Evolutionary conservation across 148 eudicot genomes (phyloP).

Genomic region (Diospyros lotus): DNA sequence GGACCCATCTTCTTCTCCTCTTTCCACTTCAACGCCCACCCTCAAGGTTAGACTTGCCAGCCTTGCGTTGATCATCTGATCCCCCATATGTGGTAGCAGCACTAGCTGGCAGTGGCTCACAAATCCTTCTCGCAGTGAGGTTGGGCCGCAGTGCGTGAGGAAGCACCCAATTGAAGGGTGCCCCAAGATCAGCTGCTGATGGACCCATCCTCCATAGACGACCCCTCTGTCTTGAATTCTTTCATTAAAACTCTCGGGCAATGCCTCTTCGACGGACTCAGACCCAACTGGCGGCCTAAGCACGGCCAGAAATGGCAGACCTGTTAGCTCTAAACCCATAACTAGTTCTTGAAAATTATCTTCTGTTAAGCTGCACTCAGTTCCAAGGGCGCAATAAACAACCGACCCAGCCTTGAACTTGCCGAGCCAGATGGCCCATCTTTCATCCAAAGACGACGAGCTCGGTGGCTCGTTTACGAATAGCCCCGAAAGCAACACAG

Average conservation of each 20-base stretch:
- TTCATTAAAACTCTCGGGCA: constrained; percentile 3
- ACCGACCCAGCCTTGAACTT: neutral
- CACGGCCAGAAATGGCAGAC: constrained; percentile 2
- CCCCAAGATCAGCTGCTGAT: neutral
- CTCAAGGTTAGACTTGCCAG: neutral
- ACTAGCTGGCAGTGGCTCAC: constrained; percentile 7
- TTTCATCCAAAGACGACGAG: constrained; percentile 7
- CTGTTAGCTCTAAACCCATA: constrained; percentile 4
- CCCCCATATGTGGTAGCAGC: neutral
- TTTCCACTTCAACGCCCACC: constrained; percentile 14
- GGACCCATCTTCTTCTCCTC: constrained; percentile 8
- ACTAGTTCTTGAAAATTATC: constrained; percentile 10
- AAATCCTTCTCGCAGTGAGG: constrained; percentile 2
- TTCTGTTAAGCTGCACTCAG: neutral
- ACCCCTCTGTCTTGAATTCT: neutral
- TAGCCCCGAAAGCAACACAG: constrained; percentile 4
- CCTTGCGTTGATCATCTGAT: constrained; percentile 6
- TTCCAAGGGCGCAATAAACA: constrained; percentile 15
- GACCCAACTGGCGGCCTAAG: constrained; percentile 5
- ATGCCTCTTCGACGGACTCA: neutral
- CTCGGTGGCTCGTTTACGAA: constrained; percentile 1
- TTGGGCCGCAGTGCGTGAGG: constrained; percentile 8
- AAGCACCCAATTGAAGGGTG: constrained; percentile 14
- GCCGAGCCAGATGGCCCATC: constrained; percentile 5
- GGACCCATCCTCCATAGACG: constrained; percentile 10